Evolutionary conservation across 2,329 filamentous ascomycete genomes (phyloP).

Genomic region (Alternaria tenuissima): DNA sequence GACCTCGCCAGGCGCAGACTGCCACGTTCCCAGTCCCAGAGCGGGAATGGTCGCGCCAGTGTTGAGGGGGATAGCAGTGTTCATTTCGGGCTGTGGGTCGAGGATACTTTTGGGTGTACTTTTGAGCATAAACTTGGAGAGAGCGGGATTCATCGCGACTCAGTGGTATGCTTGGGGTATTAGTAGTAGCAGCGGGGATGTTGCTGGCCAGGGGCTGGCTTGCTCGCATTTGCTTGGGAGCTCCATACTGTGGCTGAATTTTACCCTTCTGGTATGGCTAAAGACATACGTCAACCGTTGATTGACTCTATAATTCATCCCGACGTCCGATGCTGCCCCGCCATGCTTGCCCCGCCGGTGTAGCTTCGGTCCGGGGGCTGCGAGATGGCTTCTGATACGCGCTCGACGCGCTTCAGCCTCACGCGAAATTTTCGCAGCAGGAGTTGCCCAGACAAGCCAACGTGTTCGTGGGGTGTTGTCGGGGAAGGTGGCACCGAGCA

Average conservation of each 20-base stretch:
- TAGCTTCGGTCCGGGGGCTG: constrained; percentile 28
- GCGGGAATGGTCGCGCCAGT: constrained; percentile 52
- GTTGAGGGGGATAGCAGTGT: constrained; percentile 51
- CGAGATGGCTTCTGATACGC: constrained; percentile 18
- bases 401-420: constrained; percentile 15
- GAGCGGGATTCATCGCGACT: constrained; percentile 48
- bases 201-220: constrained; percentile 8
- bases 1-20: constrained; percentile 55
- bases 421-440: constrained; percentile 14
- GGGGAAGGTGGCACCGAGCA: constrained; percentile 32
- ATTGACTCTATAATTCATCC: constrained; percentile 49
- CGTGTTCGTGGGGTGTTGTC: constrained; percentile 21
- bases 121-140: constrained; percentile 52
- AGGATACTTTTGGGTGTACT: constrained; percentile 48
- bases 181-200: constrained; percentile 31
- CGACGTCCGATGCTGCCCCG: constrained; percentile 35
- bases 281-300: constrained; percentile 29
- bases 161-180: constrained; percentile 29
- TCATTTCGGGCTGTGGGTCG: constrained; percentile 50
- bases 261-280: constrained; percentile 9
- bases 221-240: constrained; percentile 15
- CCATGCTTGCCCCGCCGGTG: constrained; percentile 36
- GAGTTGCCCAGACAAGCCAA: constrained; percentile 22
- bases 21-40: constrained; percentile 52
- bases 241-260: constrained; percentile 13